Base-by-base conservation (phyloP, 1,284 basidiomycete genomes). In the Rhodotorula sp. region DNA sequence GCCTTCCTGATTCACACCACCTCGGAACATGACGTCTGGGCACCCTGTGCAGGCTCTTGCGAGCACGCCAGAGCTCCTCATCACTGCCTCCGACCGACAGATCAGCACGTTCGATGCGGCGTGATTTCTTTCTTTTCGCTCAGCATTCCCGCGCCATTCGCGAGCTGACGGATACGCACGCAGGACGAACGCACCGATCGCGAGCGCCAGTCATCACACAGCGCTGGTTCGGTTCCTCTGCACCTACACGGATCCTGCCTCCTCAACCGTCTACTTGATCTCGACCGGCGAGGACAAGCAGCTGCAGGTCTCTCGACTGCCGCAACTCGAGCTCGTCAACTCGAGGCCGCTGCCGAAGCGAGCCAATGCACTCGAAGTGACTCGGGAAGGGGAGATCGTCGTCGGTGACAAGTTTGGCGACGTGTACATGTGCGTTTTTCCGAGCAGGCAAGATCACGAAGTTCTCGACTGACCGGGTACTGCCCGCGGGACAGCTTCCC, bases 361-460 rank as follows among this genome's bases (percentile, higher is more conserved):
- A 73, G 87, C 91, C 0, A 91, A 90, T 0, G 84, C 83, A 3
- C 80, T 93, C 52, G 77, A 88, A 87, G 0, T 72, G 14, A 82
- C 79, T 21, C 84, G 88, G 64, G 84, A 84, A 0, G 84, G 88
- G 72, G 87, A 84, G 21, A 88, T 90, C 75, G 82, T 91, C 21
- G 87, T 88, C 21, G 86, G 88, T n/a, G 92, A 93, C 81, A 93
- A 93, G 80, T 93, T 93, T 76, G 91, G 92, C 0, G 92, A 93
- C 78, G 85, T 93, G 23, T 92, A 91, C 82, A 87, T 87, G 90
- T 89, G 0, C 21, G 69, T 66, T 23, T 23, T 56, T 49, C 46
- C 12, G 21, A 16, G 14, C 3, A 29, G 10, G 39, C 2, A 43
- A 14, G 39, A 43, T 2, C 14, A 43, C 12, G 39, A 43, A 14